phyloP scores from a whole-genome alignment of 2,329 filamentous ascomycete species.

The Fonsecaea monophora region DNA sequence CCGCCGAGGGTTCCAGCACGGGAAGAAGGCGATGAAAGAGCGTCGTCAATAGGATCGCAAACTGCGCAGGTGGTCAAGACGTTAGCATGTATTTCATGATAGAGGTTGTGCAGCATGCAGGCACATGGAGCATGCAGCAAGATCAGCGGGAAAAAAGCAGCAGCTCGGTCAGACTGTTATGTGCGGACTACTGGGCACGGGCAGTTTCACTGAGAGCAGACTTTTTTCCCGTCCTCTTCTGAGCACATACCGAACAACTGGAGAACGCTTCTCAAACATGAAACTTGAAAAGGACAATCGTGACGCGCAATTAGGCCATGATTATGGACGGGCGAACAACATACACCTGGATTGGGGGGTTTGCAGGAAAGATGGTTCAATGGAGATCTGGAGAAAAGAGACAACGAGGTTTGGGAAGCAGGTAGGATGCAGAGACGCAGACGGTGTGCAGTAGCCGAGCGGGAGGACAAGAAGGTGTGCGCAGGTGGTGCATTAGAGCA shows the following conservation, averaged over 20 bases:
- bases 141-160: slow-evolving; percentile 21
- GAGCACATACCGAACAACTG: slow-evolving; percentile 33
- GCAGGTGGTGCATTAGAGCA: slow-evolving; percentile 39
- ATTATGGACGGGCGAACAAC: slow-evolving; percentile 15
- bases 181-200: slow-evolving; percentile 18
- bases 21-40: slow-evolving; percentile 18
- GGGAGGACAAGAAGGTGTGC: slow-evolving; percentile 35
- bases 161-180: slow-evolving; percentile 14
- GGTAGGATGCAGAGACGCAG: slow-evolving; percentile 37
- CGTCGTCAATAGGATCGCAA: slow-evolving; percentile 27
- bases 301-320: slow-evolving; percentile 35
- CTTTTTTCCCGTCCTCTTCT: not conserved
- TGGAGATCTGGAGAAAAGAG: slow-evolving; percentile 38
- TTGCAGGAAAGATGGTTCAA: slow-evolving; percentile 35
- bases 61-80: slow-evolving; percentile 19
- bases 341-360: slow-evolving; percentile 25
- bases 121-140: slow-evolving; percentile 26
- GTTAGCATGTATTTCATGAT: slow-evolving; percentile 22
- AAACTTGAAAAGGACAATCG: slow-evolving; percentile 23
- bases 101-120: slow-evolving; percentile 24
- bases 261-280: slow-evolving; percentile 28
- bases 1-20: slow-evolving; percentile 17
- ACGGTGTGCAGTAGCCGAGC: slow-evolving; percentile 38
- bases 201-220: slow-evolving; percentile 20
- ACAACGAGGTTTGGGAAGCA: slow-evolving; percentile 37